Percentiles rank a stretch among this genome's conserved stretches.
Evolutionary conservation across 352 stramenopile genomes (phyloP).

Genomic region (Globisporangium middletonii): DNA sequence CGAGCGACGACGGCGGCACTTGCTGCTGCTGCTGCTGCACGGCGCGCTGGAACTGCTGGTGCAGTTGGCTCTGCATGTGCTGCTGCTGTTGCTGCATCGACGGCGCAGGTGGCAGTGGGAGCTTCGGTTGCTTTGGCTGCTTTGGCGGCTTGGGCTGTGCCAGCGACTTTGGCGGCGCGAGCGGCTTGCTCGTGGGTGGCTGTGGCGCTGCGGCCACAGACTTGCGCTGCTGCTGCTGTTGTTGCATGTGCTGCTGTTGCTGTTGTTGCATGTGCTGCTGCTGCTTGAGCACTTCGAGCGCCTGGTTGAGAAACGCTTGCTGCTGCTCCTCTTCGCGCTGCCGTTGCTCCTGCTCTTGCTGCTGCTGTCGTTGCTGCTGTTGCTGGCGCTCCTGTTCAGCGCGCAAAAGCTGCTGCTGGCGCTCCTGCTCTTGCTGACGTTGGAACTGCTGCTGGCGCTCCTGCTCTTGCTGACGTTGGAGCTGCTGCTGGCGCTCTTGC

Average conservation of each 20-base stretch:
- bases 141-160: slow-evolving; percentile 11
- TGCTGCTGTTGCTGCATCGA: slow-evolving; percentile 16
- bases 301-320: slow-evolving; percentile 37
- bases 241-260: background rate
- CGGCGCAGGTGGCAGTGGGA: background rate
- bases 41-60: slow-evolving; percentile 21
- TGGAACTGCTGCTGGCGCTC: slow-evolving; percentile 2
- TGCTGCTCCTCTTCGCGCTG: slow-evolving; percentile 25
- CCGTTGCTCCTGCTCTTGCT: slow-evolving; percentile 14
- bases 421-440: background rate
- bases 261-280: slow-evolving; percentile 5
- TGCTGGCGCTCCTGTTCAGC: slow-evolving; percentile 2
- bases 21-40: slow-evolving; percentile 4
- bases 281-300: slow-evolving; percentile 37
- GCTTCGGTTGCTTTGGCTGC: slow-evolving; percentile 17
- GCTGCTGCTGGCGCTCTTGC: background rate
- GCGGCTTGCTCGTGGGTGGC: background rate
- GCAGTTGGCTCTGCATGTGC: slow-evolving; percentile 18
- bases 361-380: slow-evolving; percentile 13
- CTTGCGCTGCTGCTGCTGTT: background rate
- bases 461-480: background rate
- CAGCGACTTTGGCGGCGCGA: background rate
- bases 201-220: too few species aligned
- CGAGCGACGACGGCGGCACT: background rate
- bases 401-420: background rate